A percentile compares a stretch with the other conserved stretches of the same genome.
phyloP scores from a whole-genome alignment of 2,329 filamentous ascomycete genomes.

The Stagonosporopsis chrysanthemi region DNA sequence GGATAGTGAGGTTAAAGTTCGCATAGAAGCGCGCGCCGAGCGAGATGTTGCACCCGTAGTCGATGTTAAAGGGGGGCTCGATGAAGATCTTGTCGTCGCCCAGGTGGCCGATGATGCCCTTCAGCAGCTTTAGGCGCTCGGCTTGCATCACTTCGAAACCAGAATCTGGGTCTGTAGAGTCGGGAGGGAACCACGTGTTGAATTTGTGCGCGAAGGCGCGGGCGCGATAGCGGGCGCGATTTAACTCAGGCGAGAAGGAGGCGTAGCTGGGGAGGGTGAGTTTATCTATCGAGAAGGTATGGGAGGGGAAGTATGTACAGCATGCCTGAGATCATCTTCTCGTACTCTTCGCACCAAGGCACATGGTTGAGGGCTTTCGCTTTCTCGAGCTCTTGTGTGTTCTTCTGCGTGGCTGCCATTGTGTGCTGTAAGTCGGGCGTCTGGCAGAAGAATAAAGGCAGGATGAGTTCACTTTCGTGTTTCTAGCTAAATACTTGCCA shows the following conservation, averaged over 20 bases:
- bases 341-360: slow-evolving; percentile 67
- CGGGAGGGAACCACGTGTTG: slow-evolving; percentile 57
- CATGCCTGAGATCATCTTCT: slow-evolving; percentile 71
- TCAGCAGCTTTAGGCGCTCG: slow-evolving; percentile 36
- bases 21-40: slow-evolving; percentile 70
- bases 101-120: slow-evolving; percentile 42
- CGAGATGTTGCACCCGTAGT: slow-evolving; percentile 71
- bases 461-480: not conserved
- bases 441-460: not conserved
- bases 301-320: slow-evolving; percentile 58
- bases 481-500: slow-evolving; percentile 1
- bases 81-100: slow-evolving; percentile 55
- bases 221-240: slow-evolving; percentile 61
- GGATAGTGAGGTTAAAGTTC: slow-evolving; percentile 63
- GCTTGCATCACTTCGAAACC: slow-evolving; percentile 38
- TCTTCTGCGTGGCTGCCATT: slow-evolving; percentile 54
- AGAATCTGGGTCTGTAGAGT: slow-evolving; percentile 21
- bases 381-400: slow-evolving; percentile 53
- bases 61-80: slow-evolving; percentile 68
- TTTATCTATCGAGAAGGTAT: not conserved
- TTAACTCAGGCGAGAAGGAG: slow-evolving; percentile 57
- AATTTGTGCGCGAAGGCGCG: slow-evolving; percentile 65
- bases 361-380: slow-evolving; percentile 60
- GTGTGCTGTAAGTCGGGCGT: not conserved
- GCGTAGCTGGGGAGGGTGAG: slow-evolving; percentile 56